Base-by-base conservation (phyloP, 2,329 filamentous ascomycete species). In the Hypoxylon sp. region DNA sequence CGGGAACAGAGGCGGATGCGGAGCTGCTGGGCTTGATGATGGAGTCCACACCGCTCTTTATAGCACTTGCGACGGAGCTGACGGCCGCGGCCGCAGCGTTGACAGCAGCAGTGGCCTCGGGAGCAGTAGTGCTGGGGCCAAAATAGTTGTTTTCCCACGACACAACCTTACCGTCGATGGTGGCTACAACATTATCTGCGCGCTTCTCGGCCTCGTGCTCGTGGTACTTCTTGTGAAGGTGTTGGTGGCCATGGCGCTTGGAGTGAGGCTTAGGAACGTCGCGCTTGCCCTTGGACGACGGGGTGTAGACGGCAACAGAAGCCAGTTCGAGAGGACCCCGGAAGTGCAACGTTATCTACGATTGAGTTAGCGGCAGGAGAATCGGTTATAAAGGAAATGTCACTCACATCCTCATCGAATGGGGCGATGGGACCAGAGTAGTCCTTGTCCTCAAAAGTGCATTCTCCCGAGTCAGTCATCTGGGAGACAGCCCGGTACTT, bases 261-360 rank as follows among this genome's bases (percentile, higher is more conserved):
- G 73, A 70, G 62, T 77, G 73, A 61, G 63, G 67, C 72, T 79
- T 79, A 46, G 74, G 65, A 44, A 72, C 67, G 1, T 78, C 75
- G 14, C 81, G 80, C 77, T 83, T 85, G 59, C 63, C 57, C 66
- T 73, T 77, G 24, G 81, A 81, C 22, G 81, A 81, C n/a, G 88
- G 85, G 50, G 83, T 85, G 79, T 94, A 94, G 60, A 90, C 89
- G 10, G 91, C 92, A 60, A 94, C 84, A 72, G 92, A 86, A 75
- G 88, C 88, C 33, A 94, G 77, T 42, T 86, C 81, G 72, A 92
- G 78, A 1, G 92, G 92, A 2, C 92, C 92, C 72, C 92, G 90
- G 75, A 94, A 84, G 77, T 93, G 90, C 68, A 93, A 79, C 1
- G 91, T 92, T 31, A 94, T 83, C 91, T 93, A 39, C 24, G 31